These are phyloP conservation scores for Globisporangium paddicum DNA, from an alignment of 352 stramenopile genomes.

Conservation along the genomic window DNA sequence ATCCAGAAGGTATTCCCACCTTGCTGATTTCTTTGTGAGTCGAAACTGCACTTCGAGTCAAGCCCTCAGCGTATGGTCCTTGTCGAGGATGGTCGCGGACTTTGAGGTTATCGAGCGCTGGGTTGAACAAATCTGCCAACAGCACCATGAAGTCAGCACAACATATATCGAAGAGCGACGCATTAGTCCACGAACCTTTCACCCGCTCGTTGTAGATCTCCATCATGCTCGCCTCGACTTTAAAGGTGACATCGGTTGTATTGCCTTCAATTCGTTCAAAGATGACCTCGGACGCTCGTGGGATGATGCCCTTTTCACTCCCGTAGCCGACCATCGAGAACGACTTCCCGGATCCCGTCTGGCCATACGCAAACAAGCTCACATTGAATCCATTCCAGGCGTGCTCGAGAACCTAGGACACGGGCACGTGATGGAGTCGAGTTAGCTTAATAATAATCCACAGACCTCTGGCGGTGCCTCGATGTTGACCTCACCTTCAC, in stretches of 20 bases:
- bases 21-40: constrained; percentile 78
- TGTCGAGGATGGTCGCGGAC: constrained; percentile 84
- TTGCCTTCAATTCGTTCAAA: constrained; percentile 72
- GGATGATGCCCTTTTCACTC: constrained; percentile 79
- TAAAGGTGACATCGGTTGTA: constrained; percentile 48
- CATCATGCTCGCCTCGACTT: constrained; percentile 89
- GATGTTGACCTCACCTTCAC: constrained; percentile 35
- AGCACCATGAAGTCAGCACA: background rate
- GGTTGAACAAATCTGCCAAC: constrained; percentile 75
- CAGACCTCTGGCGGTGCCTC: too few relatives aligned
- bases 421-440: background rate
- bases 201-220: constrained; percentile 90
- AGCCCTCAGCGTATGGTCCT: constrained; percentile 75
- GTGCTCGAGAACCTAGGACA: constrained; percentile 78
- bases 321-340: constrained; percentile 88
- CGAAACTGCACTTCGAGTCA: constrained; percentile 76
- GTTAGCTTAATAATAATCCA: background rate
- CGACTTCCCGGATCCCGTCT: constrained; percentile 83
- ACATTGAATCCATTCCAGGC: constrained; percentile 90
- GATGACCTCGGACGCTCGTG: constrained; percentile 75
- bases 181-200: constrained; percentile 39
- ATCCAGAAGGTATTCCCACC: constrained; percentile 12
- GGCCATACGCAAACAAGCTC: constrained; percentile 83
- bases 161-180: background rate
- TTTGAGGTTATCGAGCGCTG: constrained; percentile 79